Conservation (phyloP, 192 early-diverging fungal genomes). For the Backusella macrospora region DNA sequence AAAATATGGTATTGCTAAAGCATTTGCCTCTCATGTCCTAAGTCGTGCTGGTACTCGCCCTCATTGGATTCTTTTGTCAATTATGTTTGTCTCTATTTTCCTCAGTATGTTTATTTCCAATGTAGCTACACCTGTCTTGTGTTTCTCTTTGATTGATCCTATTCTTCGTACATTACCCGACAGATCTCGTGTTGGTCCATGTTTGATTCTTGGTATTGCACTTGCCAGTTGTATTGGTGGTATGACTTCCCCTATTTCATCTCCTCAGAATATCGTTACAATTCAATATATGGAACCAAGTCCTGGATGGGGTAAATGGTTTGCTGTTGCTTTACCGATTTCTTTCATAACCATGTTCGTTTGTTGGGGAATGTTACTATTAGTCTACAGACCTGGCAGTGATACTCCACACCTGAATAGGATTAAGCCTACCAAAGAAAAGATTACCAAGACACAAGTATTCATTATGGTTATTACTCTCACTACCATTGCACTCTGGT, state of each 20-base stretch:
- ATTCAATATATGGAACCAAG: slow-evolving; percentile 72
- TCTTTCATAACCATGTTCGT: slow-evolving; percentile 62
- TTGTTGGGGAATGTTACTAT: slow-evolving; percentile 64
- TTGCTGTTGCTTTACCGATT: slow-evolving; percentile 67
- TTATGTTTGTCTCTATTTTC: slow-evolving; percentile 78
- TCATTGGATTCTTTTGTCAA: slow-evolving; percentile 65
- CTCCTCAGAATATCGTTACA: slow-evolving; percentile 79
- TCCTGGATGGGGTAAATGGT: slow-evolving; percentile 74
- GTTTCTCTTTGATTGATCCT: slow-evolving; percentile 71
- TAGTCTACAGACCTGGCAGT: slow-evolving; percentile 66
- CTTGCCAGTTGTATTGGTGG: slow-evolving; percentile 74
- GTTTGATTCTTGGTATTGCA: slow-evolving; percentile 76
- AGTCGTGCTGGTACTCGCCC: slow-evolving; percentile 71
- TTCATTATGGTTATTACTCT: slow-evolving; percentile 62
- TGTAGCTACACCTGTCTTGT: slow-evolving; percentile 79
- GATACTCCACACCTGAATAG: slow-evolving; percentile 48
- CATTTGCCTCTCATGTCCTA: slow-evolving; percentile 63
- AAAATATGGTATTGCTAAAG: slow-evolving; percentile 77
- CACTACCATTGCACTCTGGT: slow-evolving; percentile 74
- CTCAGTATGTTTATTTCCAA: slow-evolving; percentile 83
- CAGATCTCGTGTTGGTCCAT: slow-evolving; percentile 60
- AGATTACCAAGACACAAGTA: slow-evolving; percentile 49
- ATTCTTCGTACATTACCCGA: slow-evolving; percentile 72
- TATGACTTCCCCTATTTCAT: slow-evolving; percentile 80
- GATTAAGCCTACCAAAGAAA: slow-evolving; percentile 47